Evolutionary conservation across 768 basidiomycete genomes (phyloP).

Genomic region (Coprinopsis strossmayeri): DNA sequence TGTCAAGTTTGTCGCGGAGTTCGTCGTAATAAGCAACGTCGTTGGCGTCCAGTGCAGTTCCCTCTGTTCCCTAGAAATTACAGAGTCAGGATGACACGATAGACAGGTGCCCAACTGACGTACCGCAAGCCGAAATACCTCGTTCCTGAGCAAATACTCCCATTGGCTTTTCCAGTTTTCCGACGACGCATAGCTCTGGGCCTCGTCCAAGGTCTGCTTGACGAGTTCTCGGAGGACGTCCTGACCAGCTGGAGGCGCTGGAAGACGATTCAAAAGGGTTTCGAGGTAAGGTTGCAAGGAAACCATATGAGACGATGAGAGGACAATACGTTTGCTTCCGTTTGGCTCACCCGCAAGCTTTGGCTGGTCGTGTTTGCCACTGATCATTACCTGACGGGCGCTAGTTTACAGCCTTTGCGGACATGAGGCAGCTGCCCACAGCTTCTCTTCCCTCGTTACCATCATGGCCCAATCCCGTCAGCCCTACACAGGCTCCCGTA

Average conservation of each 20-base stretch:
- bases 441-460: not conserved
- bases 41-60: conserved; percentile 49
- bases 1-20: conserved; percentile 58
- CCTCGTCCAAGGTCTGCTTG: conserved; percentile 33
- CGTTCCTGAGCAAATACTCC: conserved; percentile 67
- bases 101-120: conserved; percentile 20
- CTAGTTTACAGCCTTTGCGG: not conserved
- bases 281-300: conserved; percentile 46
- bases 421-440: not conserved
- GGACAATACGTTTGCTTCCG: conserved; percentile 11
- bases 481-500: conserved; percentile 28
- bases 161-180: conserved; percentile 68
- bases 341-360: conserved; percentile 18
- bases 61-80: conserved; percentile 53
- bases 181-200: conserved; percentile 33
- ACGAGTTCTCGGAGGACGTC: conserved; percentile 44
- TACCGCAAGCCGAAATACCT: conserved; percentile 69
- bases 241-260: conserved; percentile 43
- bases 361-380: not conserved
- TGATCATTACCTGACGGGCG: not conserved
- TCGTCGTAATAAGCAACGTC: conserved; percentile 53
- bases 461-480: conserved; percentile 11
- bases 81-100: too few species aligned
- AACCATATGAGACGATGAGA: conserved; percentile 29
- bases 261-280: conserved; percentile 45